These are phyloP conservation scores for Penicillium griseofulvum DNA, from an alignment of 2,329 filamentous ascomycete genomes.

Conservation along the genomic window DNA sequence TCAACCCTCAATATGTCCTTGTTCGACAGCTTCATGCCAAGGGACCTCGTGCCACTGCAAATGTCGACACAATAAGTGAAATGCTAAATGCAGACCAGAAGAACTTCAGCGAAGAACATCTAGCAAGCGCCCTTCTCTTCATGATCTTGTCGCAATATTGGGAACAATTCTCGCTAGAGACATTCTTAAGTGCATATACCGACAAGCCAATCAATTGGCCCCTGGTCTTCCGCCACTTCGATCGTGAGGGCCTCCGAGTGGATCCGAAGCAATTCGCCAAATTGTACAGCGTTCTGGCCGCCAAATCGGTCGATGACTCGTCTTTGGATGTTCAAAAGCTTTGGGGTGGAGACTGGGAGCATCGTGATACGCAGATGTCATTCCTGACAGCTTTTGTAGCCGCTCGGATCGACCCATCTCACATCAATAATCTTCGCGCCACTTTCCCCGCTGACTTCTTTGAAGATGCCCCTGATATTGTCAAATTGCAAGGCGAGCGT, in stretches of 20 bases:
- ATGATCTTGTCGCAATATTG: conserved; percentile 62
- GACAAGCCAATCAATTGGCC: conserved; percentile 62
- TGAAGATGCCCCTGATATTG: conserved; percentile 57
- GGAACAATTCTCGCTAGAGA: conserved; percentile 66
- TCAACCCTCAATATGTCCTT: conserved; percentile 46
- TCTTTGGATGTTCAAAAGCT: conserved; percentile 80
- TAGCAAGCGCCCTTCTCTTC: conserved; percentile 75
- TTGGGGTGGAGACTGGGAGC: conserved; percentile 86
- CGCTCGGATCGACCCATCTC: conserved; percentile 74
- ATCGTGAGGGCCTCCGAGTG: conserved; percentile 72
- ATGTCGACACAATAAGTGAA: conserved; percentile 67
- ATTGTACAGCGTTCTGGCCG: conserved; percentile 75
- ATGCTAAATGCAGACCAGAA: conserved; percentile 57
- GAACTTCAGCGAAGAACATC: conserved; percentile 74
- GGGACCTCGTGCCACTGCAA: conserved; percentile 72
- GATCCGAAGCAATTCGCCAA: conserved; percentile 76
- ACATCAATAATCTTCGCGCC: conserved; percentile 75
- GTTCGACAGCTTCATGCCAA: conserved; percentile 67
- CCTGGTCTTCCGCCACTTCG: conserved; percentile 74
- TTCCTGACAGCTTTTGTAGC: conserved; percentile 86
- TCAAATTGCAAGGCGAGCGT: conserved; percentile 59
- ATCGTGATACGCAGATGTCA: conserved; percentile 85
- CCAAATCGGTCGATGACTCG: conserved; percentile 62
- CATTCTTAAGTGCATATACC: conserved; percentile 58
- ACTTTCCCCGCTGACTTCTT: conserved; percentile 71